Percentiles rank a stretch among this genome's conserved stretches.
These are phyloP conservation scores for Metschnikowia arizonensis DNA, from an alignment of 805 yeast genomes.

Conservation along the genomic window DNA sequence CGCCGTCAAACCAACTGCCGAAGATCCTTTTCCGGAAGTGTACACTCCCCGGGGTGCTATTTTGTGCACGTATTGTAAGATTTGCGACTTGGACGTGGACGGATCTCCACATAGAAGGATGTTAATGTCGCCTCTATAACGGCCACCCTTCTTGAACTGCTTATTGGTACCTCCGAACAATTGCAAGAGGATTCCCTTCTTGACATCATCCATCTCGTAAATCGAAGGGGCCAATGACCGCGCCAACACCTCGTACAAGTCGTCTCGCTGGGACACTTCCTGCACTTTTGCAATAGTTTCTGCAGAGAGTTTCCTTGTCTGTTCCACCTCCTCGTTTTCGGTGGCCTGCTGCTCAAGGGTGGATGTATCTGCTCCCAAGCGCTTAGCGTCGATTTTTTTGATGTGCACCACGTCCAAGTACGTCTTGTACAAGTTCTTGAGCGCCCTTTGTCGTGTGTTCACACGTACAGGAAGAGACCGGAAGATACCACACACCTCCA, in stretches of 20 bases:
- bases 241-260: slow-evolving; percentile 79
- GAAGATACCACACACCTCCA: slow-evolving; percentile 93
- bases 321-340: slow-evolving; percentile 71
- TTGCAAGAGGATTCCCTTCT: slow-evolving; percentile 89
- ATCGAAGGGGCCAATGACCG: slow-evolving; percentile 96
- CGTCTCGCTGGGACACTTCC: slow-evolving; percentile 61
- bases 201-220: slow-evolving; percentile 93
- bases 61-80: slow-evolving; percentile 91
- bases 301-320: slow-evolving; percentile 60
- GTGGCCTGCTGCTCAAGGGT: slow-evolving; percentile 59
- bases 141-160: slow-evolving; percentile 81
- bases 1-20: slow-evolving; percentile 98
- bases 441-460: slow-evolving; percentile 76
- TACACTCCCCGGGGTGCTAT: slow-evolving; percentile 97
- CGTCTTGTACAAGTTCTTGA: slow-evolving; percentile 84
- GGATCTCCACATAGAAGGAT: slow-evolving; percentile 95
- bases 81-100: slow-evolving; percentile 93
- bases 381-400: slow-evolving; percentile 74
- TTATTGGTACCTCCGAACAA: slow-evolving; percentile 95
- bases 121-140: slow-evolving; percentile 94
- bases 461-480: slow-evolving; percentile 89
- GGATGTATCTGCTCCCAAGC: slow-evolving; percentile 76
- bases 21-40: slow-evolving; percentile 97
- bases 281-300: slow-evolving; percentile 66
- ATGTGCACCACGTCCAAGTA: slow-evolving; percentile 92